phyloP scores from a whole-genome alignment of 2,329 filamentous ascomycete species.

The Aureobasidium subglaciale region DNA sequence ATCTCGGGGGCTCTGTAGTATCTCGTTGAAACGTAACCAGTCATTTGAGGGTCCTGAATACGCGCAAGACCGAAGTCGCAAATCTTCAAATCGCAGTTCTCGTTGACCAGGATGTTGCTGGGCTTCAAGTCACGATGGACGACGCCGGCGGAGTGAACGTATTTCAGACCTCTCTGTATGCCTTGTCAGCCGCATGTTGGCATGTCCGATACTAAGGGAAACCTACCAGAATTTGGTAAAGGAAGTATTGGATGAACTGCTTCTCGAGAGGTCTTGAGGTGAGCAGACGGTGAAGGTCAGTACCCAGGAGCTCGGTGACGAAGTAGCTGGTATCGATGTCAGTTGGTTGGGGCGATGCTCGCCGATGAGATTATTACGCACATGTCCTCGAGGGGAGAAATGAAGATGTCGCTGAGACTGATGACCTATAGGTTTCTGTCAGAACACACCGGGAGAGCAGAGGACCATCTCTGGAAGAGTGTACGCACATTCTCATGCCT shows the following conservation, averaged over 20 bases:
- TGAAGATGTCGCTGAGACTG: conserved; percentile 98
- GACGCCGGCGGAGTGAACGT: conserved; percentile 96
- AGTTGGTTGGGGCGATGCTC: neutral
- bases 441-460: neutral
- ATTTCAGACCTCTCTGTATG: conserved; percentile 87
- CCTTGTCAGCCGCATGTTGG: neutral
- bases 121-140: conserved; percentile 97
- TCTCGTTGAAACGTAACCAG: conserved; percentile 94
- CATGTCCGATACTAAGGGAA: neutral
- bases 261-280: conserved; percentile 95
- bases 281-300: conserved; percentile 88
- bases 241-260: conserved; percentile 99
- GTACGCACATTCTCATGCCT: conserved; percentile 82
- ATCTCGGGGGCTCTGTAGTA: conserved; percentile 99
- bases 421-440: conserved; percentile 58
- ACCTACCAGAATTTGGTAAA: conserved; percentile 95
- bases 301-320: conserved; percentile 94
- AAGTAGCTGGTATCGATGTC: conserved; percentile 64
- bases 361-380: conserved; percentile 38
- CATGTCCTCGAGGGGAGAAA: conserved; percentile 98
- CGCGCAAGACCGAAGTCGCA: conserved; percentile 97
- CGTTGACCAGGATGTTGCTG: conserved; percentile 98
- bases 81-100: conserved; percentile 99
- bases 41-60: conserved; percentile 99
- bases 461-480: neutral